A percentile compares a stretch with the other conserved stretches of the same genome.
Conservation (phyloP, 2,329 filamentous ascomycete genomes). For the Trichophyton equinum region DNA sequence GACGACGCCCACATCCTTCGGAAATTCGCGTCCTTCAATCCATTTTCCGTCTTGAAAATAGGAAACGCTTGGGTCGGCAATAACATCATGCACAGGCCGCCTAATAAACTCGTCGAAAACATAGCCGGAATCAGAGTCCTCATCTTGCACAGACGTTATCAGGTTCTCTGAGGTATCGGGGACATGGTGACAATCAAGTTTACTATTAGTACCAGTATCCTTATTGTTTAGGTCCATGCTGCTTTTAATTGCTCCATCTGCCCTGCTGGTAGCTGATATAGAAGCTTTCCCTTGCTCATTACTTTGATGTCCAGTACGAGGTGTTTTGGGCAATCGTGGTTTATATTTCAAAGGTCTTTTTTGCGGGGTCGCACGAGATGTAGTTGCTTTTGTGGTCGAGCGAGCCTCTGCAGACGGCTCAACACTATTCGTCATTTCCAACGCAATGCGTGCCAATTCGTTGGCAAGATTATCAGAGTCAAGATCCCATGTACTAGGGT, state of each 20-base stretch:
- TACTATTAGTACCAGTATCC: not conserved
- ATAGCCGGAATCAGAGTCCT: conserved; percentile 41
- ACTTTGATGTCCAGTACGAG: not conserved
- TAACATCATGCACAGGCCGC: conserved; percentile 27
- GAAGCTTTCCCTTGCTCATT: not conserved
- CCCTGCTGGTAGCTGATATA: not conserved
- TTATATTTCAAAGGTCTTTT: conserved; percentile 27
- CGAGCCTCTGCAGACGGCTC: conserved; percentile 2
- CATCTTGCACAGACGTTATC: conserved; percentile 17
- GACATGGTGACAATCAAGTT: not conserved
- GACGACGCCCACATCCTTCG: conserved; percentile 30
- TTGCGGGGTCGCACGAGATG: conserved; percentile 8
- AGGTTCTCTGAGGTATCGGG: conserved; percentile 4
- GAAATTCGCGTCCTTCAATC: conserved; percentile 12
- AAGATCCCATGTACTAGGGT: conserved; percentile 31
- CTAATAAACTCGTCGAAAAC: conserved; percentile 52
- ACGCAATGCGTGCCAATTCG: conserved; percentile 32
- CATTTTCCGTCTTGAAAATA: conserved; percentile 10
- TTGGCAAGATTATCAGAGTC: conserved; percentile 31
- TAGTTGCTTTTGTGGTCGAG: not conserved
- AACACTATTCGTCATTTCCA: conserved; percentile 28
- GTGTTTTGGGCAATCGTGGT: conserved; percentile 22
- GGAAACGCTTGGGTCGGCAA: conserved; percentile 5
- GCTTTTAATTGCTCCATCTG: not conserved
- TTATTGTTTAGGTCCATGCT: too few relatives aligned